Conservation (phyloP, 441 rosid species). For the Pelargonium exstipulatum region DNA sequence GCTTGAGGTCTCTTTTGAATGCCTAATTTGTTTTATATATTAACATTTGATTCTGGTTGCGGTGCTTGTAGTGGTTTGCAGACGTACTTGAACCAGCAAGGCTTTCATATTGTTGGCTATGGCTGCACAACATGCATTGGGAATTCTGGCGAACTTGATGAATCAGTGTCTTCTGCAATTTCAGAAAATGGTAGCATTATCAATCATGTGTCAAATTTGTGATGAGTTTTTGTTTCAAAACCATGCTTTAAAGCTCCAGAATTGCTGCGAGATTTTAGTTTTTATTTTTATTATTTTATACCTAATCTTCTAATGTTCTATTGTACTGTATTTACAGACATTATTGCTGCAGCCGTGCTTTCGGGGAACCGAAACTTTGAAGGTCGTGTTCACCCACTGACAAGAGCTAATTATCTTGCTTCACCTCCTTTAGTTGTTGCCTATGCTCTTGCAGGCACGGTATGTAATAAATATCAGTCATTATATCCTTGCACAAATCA, state of each 20-base stretch:
- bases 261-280: not conserved
- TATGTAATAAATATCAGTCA: constrained; percentile 19
- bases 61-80: constrained; percentile 46
- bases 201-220: not conserved
- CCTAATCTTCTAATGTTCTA: not conserved
- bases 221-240: not conserved
- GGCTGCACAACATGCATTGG: constrained; percentile 67
- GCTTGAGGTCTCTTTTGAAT: not conserved
- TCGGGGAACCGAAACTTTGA: constrained; percentile 66
- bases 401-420: constrained; percentile 64
- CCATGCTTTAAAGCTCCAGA: not conserved
- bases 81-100: constrained; percentile 40
- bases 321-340: constrained; percentile 31
- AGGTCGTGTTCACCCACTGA: constrained; percentile 59
- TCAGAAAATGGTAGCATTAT: constrained; percentile 37
- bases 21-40: not conserved
- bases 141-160: constrained; percentile 47
- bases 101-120: constrained; percentile 55
- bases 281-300: not conserved
- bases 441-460: constrained; percentile 66
- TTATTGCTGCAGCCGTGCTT: constrained; percentile 57
- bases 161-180: constrained; percentile 42
- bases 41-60: constrained; percentile 14
- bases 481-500: not conserved
- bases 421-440: constrained; percentile 72